phyloP scores from a whole-genome alignment of 2,329 filamentous ascomycete genomes.

The Xylogone sp. region DNA sequence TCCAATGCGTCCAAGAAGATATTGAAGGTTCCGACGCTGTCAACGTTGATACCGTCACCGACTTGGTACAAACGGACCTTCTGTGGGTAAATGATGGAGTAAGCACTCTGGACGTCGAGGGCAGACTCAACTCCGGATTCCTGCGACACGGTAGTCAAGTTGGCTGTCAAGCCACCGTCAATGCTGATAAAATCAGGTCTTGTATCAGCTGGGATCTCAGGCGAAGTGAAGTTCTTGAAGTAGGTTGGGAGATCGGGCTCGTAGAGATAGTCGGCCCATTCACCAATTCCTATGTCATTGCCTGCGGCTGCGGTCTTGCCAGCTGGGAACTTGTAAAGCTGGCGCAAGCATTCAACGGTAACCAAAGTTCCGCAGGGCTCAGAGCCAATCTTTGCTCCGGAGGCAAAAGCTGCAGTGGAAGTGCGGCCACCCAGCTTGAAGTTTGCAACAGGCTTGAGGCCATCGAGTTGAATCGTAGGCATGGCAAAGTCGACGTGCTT shows the following conservation, averaged over 20 bases:
- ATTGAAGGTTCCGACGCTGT: slow-evolving; percentile 30
- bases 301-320: slow-evolving; percentile 29
- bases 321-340: slow-evolving; percentile 43
- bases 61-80: slow-evolving; percentile 42
- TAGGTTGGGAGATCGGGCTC: slow-evolving; percentile 43
- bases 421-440: slow-evolving; percentile 4
- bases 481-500: slow-evolving; percentile 43
- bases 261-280: slow-evolving; percentile 49
- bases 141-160: slow-evolving; percentile 30
- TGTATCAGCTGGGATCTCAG: slow-evolving; percentile 36
- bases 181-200: slow-evolving; percentile 26
- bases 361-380: slow-evolving; percentile 46
- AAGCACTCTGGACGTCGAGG: slow-evolving; percentile 33
- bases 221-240: slow-evolving; percentile 39
- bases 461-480: slow-evolving; percentile 16
- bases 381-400: slow-evolving; percentile 3
- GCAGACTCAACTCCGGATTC: slow-evolving; percentile 27
- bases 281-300: slow-evolving; percentile 50
- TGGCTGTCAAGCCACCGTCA: slow-evolving; percentile 27
- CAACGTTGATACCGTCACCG: slow-evolving; percentile 23
- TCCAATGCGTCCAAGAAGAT: slow-evolving; percentile 43
- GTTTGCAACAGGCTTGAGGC: slow-evolving; percentile 11
- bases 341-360: slow-evolving; percentile 50
- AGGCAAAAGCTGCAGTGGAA: not conserved
- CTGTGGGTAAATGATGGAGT: slow-evolving; percentile 44